phyloP scores from a whole-genome alignment of 352 stramenopile species.

The Thalassiosira mediterranea region DNA sequence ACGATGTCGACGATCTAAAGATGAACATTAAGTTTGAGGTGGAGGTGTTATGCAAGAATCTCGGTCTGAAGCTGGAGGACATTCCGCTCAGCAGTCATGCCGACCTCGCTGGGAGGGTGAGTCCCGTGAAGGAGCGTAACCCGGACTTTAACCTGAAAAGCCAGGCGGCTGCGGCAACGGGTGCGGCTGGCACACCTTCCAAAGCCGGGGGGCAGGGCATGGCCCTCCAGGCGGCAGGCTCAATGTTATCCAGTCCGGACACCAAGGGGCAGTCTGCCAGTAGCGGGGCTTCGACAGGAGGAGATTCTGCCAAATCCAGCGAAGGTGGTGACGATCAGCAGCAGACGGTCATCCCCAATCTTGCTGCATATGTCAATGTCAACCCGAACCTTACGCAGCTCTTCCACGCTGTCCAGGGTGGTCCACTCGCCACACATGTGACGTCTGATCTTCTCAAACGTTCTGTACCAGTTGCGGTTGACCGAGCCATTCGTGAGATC shows the following conservation, averaged over 20 bases:
- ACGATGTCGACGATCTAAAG: slow-evolving; percentile 98
- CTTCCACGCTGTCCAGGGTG: slow-evolving; percentile 82
- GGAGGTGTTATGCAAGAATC: slow-evolving; percentile 98
- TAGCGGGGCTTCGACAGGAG: slow-evolving; percentile 33
- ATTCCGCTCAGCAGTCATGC: slow-evolving; percentile 85
- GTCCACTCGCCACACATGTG: slow-evolving; percentile 61
- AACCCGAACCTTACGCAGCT: slow-evolving; percentile 95
- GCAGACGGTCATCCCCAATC: slow-evolving; percentile 97
- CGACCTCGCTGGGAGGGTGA: slow-evolving; percentile 88
- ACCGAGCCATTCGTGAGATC: slow-evolving; percentile 98
- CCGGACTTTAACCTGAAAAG: slow-evolving; percentile 99
- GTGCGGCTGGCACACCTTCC: slow-evolving; percentile 16
- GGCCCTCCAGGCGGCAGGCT: slow-evolving; percentile 47
- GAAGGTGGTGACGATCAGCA: slow-evolving; percentile 51
- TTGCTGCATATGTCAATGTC: slow-evolving; percentile 97
- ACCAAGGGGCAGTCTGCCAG: slow-evolving; percentile 19
- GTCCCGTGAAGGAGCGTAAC: slow-evolving; percentile 93
- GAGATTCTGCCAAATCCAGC: slow-evolving; percentile 49
- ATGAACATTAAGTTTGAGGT: slow-evolving; percentile 99
- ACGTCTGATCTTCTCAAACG: slow-evolving; percentile 85
- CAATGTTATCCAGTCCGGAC: slow-evolving; percentile 45
- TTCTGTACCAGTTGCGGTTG: slow-evolving; percentile 95
- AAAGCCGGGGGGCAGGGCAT: slow-evolving; percentile 38
- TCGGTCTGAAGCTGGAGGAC: slow-evolving; percentile 97
- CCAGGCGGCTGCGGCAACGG: slow-evolving; percentile 19